These are phyloP conservation scores for Piper betle DNA, from an alignment of 164 flowering plant species.

Conservation along the genomic window DNA sequence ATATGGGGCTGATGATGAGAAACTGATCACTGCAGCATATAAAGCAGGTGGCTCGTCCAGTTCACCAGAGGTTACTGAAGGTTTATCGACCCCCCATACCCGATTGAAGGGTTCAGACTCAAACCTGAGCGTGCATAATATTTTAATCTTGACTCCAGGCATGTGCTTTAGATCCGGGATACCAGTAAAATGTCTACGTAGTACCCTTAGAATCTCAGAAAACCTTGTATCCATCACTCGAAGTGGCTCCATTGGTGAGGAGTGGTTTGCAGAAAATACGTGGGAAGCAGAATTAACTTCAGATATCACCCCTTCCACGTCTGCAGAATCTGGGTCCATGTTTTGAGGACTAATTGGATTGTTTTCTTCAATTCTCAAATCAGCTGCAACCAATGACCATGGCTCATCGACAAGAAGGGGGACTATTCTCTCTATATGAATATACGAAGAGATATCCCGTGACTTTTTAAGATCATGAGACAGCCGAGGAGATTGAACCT, in stretches of 20 bases:
- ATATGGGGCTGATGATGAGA: slow-evolving; percentile 77
- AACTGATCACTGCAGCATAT: slow-evolving; percentile 67
- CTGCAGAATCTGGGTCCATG: slow-evolving; percentile 20
- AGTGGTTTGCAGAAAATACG: slow-evolving; percentile 16
- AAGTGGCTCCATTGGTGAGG: slow-evolving; percentile 36
- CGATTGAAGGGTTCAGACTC: slow-evolving; percentile 53
- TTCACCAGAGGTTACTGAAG: slow-evolving; percentile 18
- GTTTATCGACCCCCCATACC: slow-evolving; percentile 30
- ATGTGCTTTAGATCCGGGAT: slow-evolving; percentile 79
- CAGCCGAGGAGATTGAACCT: slow-evolving; percentile 37
- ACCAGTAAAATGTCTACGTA: slow-evolving; percentile 65
- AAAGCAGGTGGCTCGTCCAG: slow-evolving; percentile 61
- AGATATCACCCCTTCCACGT: slow-evolving; percentile 15
- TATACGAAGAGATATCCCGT: slow-evolving; percentile 47
- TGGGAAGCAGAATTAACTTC: slow-evolving; percentile 17
- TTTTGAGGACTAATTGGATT: slow-evolving; percentile 23
- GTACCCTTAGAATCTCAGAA: slow-evolving; percentile 40
- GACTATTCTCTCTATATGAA: slow-evolving; percentile 50
- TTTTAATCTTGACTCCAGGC: slow-evolving; percentile 66
- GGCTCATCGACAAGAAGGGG: slow-evolving; percentile 72
- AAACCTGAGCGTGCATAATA: slow-evolving; percentile 57
- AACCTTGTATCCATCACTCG: slow-evolving; percentile 80
- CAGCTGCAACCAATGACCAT: slow-evolving; percentile 68
- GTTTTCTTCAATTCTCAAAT: slow-evolving; percentile 21
- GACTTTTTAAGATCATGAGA: slow-evolving; percentile 41